Percentiles rank a stretch among this genome's conserved stretches.
These are phyloP conservation scores for Pythium coloratum DNA, from an alignment of 352 stramenopile genomes.

Conservation along the genomic window DNA sequence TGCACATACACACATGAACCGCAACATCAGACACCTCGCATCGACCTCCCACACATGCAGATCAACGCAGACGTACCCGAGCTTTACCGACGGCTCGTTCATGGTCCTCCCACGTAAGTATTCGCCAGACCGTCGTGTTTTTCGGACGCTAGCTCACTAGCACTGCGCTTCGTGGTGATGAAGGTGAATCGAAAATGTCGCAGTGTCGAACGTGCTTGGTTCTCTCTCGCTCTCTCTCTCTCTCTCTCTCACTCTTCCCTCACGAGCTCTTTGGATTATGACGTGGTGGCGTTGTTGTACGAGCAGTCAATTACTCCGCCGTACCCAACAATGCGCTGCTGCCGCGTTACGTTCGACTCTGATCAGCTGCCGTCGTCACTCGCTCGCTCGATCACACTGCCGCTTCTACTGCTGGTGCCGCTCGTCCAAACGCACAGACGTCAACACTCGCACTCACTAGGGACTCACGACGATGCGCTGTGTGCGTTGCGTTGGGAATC, in stretches of 20 bases:
- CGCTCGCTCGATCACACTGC: neutral
- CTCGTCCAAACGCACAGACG: neutral
- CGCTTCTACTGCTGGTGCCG: neutral
- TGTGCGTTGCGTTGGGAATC: too few species aligned
- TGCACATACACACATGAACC: slow-evolving; percentile 2
- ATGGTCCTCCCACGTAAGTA: slow-evolving; percentile 15
- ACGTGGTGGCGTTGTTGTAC: neutral
- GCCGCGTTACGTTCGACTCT: neutral
- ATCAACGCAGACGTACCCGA: slow-evolving; percentile 28
- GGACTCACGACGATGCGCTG: neutral
- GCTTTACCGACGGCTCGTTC: slow-evolving; percentile 37
- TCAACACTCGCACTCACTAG: too few species aligned
- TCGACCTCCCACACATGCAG: neutral
- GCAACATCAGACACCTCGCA: slow-evolving; percentile 3
- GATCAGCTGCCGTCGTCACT: neutral
- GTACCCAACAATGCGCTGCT: neutral
- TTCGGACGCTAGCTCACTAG: neutral
- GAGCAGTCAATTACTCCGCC: neutral
- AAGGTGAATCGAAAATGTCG: neutral
- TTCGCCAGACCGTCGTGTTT: slow-evolving; percentile 1
- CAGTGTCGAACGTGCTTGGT: neutral
- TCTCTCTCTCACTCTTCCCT: neutral
- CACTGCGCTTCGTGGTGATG: neutral
- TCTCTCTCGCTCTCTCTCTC: too few species aligned
- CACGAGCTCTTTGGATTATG: neutral